A percentile compares a stretch with the other conserved stretches of the same genome.
Conservation (phyloP, 306 rosid species). For the Psophocarpus tetragonolobus region DNA sequence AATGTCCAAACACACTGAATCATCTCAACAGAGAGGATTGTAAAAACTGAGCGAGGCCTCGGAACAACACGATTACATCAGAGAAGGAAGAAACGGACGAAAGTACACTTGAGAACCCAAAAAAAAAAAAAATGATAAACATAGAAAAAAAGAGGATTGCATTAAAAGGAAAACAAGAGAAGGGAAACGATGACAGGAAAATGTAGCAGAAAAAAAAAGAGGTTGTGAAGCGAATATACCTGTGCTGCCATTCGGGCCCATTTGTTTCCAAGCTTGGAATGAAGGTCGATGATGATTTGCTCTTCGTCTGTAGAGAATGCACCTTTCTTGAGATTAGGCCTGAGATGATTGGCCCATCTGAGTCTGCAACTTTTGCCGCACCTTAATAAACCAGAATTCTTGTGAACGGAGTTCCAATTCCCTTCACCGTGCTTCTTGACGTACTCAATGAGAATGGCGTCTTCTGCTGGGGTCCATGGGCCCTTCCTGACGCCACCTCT, state of each 20-base stretch:
- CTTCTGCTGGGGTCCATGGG: slow-evolving; percentile 80
- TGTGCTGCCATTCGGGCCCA: slow-evolving; percentile 93
- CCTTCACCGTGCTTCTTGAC: slow-evolving; percentile 77
- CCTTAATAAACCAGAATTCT: slow-evolving; percentile 58
- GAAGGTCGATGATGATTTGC: slow-evolving; percentile 62
- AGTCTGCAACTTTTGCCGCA: slow-evolving; percentile 92
- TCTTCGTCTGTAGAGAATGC: slow-evolving; percentile 66
- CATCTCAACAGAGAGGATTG: neutral
- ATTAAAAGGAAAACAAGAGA: neutral
- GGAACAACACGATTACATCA: neutral
- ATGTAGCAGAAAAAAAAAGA: neutral
- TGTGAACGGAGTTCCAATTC: slow-evolving; percentile 82
- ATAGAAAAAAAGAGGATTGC: neutral
- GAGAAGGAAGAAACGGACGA: neutral
- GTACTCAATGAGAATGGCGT: slow-evolving; percentile 59
- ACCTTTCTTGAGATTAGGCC: slow-evolving; percentile 83
- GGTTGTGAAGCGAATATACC: no score
- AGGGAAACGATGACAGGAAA: neutral
- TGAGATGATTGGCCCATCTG: slow-evolving; percentile 86
- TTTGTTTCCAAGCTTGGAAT: slow-evolving; percentile 79
- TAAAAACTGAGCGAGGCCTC: neutral
- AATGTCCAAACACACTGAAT: neutral
- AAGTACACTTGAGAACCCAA: neutral
- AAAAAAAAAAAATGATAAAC: no score
- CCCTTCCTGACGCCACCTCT: slow-evolving; percentile 57